Evolutionary conservation across 31 red algal genomes (phyloP).

Genomic region (Porphyra umbilicalis): DNA sequence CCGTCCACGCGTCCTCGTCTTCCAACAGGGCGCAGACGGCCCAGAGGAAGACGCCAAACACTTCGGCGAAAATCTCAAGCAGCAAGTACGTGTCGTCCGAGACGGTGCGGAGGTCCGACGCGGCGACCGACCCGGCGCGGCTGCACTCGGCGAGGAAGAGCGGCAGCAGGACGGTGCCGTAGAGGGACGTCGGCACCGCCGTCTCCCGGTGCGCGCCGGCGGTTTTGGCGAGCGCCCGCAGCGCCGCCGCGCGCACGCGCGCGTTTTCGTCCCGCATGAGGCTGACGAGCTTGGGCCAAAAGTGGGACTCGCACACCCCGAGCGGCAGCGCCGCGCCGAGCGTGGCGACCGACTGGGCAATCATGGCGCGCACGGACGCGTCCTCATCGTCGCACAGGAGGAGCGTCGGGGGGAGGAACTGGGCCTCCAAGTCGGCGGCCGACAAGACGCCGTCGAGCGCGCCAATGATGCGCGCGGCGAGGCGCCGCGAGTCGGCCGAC

Average conservation of each 20-base stretch:
- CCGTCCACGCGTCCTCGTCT: constrained; percentile 73
- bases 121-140: constrained; percentile 60
- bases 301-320: constrained; percentile 56
- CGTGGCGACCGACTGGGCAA: constrained; percentile 60
- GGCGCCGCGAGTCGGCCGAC: constrained; percentile 54
- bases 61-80: constrained; percentile 89
- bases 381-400: constrained; percentile 73
- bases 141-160: constrained; percentile 71
- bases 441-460: constrained; percentile 64
- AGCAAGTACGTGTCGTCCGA: constrained; percentile 83
- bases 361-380: constrained; percentile 79
- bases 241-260: constrained; percentile 59
- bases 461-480: constrained; percentile 72
- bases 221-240: constrained; percentile 74
- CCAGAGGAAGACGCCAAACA: constrained; percentile 70
- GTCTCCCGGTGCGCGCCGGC: constrained; percentile 59
- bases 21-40: constrained; percentile 61
- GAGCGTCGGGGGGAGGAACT: constrained; percentile 64
- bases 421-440: constrained; percentile 53
- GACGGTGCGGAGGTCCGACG: constrained; percentile 69
- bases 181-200: constrained; percentile 33
- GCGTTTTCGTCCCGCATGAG: constrained; percentile 63
- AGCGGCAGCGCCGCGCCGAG: constrained; percentile 66
- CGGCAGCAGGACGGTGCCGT: constrained; percentile 53
- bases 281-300: constrained; percentile 68